Base-by-base conservation (phyloP, 257 asterid genomes). In the Solanum chaucha region DNA sequence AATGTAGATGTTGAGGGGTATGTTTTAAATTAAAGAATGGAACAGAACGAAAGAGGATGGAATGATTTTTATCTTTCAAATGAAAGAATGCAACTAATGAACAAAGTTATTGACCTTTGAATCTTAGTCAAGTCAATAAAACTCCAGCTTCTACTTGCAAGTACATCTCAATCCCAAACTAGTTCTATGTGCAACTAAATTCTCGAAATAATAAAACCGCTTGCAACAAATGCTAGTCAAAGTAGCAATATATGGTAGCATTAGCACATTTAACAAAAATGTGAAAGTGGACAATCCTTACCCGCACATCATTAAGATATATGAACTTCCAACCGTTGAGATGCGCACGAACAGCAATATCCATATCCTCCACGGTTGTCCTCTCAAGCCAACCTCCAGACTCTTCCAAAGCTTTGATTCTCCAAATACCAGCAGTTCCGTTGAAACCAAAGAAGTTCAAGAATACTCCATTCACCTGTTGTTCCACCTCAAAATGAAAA, bases 311-410 rank as follows among this genome's bases (percentile, higher is more conserved):
- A 20, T 94, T 94, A 5, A 94, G 93, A 82, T 84, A 94, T 65
- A 92, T 90, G 89, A 93, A 94, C 59, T 93, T 94, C 98, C 98
- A 94, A 24, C 98, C 96, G 3, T 91, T 88, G 90, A 94, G 95
- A 87, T 94, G 96, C 0, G 96, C 95, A 10, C 97, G 93, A 0
- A 94, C 95, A 64, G 97, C 95, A 48, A 93, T 93, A 88, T 94
- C 97, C 97, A 94, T 94, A 75, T 93, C 95, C 83, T 94, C 95
- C 1, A 94, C 97, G 1, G 97, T 94, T 1, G 97, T 94, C 70
- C 96, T 85, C 82, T 93, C 97, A n/a, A 94, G 94, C 97, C 97
- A 94, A 26, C 97, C 97, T 26, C 97, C 96, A 19, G 97, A 93
- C 61, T 92, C 96, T 86, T 94, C 95, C 93, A 94, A 86, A 4